Evolutionary conservation across 805 yeast species (phyloP).

Genomic region (Saturnispora sekii): DNA sequence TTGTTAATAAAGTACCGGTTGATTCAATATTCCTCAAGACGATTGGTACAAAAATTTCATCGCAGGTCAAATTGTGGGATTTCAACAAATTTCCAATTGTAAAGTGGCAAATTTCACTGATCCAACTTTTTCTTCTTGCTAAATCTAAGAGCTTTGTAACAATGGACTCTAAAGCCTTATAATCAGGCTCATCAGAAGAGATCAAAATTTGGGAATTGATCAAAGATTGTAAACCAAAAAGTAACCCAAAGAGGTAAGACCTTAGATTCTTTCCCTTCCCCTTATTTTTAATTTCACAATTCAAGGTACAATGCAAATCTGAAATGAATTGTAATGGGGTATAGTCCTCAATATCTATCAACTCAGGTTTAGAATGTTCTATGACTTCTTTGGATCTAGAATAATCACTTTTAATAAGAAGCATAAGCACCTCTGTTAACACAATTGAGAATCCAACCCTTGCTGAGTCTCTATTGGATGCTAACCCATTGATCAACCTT

Average conservation of each 20-base stretch:
- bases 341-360: slow-evolving; percentile 22
- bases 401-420: slow-evolving; percentile 16
- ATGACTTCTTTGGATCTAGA: neutral
- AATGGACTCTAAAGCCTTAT: slow-evolving; percentile 26
- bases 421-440: slow-evolving; percentile 53
- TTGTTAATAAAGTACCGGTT: slow-evolving; percentile 48
- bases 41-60: slow-evolving; percentile 13
- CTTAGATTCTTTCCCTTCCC: slow-evolving; percentile 79
- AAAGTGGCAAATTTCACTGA: slow-evolving; percentile 70
- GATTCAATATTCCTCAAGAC: slow-evolving; percentile 37
- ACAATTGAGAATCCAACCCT: slow-evolving; percentile 86
- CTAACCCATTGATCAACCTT: slow-evolving; percentile 70
- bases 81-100: slow-evolving; percentile 52
- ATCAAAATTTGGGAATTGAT: slow-evolving; percentile 42
- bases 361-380: neutral
- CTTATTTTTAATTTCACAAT: slow-evolving; percentile 29
- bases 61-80: slow-evolving; percentile 15
- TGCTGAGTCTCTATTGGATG: slow-evolving; percentile 76
- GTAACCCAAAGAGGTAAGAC: slow-evolving; percentile 66
- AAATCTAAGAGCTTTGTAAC: slow-evolving; percentile 45
- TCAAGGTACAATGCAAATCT: slow-evolving; percentile 29
- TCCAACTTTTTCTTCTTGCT: slow-evolving; percentile 66
- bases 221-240: slow-evolving; percentile 76
- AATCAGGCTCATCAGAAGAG: slow-evolving; percentile 14
- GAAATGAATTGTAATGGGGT: slow-evolving; percentile 30